Conservation (phyloP, 345 rosid species). For the Murraya paniculata region DNA sequence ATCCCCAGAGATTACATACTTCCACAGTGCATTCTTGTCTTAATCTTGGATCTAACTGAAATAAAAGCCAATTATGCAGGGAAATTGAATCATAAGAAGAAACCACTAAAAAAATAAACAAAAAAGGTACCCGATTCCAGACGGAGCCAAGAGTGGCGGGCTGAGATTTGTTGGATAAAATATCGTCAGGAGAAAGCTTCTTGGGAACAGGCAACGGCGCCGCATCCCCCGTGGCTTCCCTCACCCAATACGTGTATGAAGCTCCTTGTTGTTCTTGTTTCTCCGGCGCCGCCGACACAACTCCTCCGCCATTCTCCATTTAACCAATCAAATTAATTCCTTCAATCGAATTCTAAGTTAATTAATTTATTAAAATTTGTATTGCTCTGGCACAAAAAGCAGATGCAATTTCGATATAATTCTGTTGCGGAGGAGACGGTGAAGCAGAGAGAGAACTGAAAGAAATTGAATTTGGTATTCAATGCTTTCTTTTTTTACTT, state of each 20-base stretch:
- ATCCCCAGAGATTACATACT: no score
- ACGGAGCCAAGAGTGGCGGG: conserved; percentile 64
- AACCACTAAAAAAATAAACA: not conserved
- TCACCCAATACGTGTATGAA: conserved; percentile 86
- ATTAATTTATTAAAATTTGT: not conserved
- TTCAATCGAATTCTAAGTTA: not conserved
- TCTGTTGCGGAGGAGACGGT: not conserved
- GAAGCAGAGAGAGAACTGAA: not conserved
- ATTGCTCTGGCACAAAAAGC: not conserved
- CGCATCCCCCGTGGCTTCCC: conserved; percentile 66
- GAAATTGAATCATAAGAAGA: not conserved
- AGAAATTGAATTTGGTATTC: not conserved
- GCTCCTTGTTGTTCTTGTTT: conserved; percentile 26
- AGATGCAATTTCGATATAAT: not conserved
- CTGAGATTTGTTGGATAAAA: conserved; percentile 25
- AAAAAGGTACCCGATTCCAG: conserved; percentile 62
- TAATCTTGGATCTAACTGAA: not conserved
- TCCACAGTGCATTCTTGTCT: not conserved
- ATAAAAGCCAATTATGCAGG: not conserved
- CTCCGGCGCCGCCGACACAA: conserved; percentile 20
- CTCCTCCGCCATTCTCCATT: conserved; percentile 42
- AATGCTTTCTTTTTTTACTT: not conserved
- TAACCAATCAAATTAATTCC: not conserved
- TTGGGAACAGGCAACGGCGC: conserved; percentile 77
- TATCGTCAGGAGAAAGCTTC: conserved; percentile 47